Evolutionary conservation across 2,329 filamentous ascomycete genomes (phyloP).

Genomic region (Pseudonectria buxi): DNA sequence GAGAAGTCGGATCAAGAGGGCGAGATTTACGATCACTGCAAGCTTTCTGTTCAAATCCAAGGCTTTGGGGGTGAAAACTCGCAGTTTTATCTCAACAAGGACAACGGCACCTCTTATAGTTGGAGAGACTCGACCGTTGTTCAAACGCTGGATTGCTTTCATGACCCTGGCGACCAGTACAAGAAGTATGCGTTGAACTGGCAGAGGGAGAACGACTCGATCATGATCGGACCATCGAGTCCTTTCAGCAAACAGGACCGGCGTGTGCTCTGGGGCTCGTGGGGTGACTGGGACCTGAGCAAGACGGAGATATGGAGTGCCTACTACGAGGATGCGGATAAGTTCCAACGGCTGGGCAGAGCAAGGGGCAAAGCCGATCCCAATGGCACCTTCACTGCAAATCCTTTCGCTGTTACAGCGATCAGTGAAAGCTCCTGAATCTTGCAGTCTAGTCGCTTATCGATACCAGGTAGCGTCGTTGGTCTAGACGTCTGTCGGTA

Average conservation of each 20-base stretch:
- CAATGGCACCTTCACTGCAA: constrained; percentile 30
- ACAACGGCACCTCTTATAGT: constrained; percentile 41
- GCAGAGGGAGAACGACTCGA: constrained; percentile 35
- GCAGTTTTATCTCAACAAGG: constrained; percentile 31
- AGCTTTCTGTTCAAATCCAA: constrained; percentile 39
- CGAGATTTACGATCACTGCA: constrained; percentile 29
- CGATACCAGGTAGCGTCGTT: too few species aligned
- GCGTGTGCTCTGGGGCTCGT: constrained; percentile 34
- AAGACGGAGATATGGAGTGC: constrained; percentile 23
- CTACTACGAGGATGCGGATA: constrained; percentile 30
- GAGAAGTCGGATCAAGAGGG: constrained; percentile 7
- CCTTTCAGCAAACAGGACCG: constrained; percentile 31
- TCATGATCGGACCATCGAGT: constrained; percentile 24
- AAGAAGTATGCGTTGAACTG: constrained; percentile 32
- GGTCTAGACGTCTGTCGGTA: too few species aligned
- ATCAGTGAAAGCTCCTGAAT: too few species aligned
- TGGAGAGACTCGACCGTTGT: constrained; percentile 39
- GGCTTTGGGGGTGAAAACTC: constrained; percentile 38
- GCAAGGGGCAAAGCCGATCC: constrained; percentile 27
- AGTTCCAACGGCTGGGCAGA: constrained; percentile 27
- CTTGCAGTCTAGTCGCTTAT: too few species aligned
- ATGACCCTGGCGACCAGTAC: constrained; percentile 21
- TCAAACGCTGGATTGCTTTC: constrained; percentile 38
- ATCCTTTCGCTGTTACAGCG: constrained; percentile 23
- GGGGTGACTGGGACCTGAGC: constrained; percentile 29